Conservation (phyloP, 2,329 filamentous ascomycete genomes). For the Nemania abortiva region DNA sequence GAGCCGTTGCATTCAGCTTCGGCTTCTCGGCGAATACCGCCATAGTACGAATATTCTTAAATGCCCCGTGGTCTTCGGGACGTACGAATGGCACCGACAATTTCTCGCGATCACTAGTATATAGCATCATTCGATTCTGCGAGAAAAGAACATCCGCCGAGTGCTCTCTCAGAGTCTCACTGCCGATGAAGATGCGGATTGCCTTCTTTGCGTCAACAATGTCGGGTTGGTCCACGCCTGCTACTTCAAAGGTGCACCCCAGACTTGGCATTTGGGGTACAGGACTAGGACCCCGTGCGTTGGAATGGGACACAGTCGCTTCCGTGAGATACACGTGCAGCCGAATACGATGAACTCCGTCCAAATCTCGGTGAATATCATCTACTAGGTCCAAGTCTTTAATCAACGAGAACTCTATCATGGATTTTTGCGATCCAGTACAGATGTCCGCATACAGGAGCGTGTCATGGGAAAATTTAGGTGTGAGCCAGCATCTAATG, state of each 20-base stretch:
- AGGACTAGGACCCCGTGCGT: slow-evolving; percentile 77
- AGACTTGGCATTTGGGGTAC: slow-evolving; percentile 85
- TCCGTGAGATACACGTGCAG: slow-evolving; percentile 91
- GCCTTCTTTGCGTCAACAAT: slow-evolving; percentile 65
- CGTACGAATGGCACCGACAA: slow-evolving; percentile 91
- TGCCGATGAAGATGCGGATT: slow-evolving; percentile 90
- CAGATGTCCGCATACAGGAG: slow-evolving; percentile 93
- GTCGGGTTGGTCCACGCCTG: slow-evolving; percentile 66
- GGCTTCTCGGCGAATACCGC: slow-evolving; percentile 66
- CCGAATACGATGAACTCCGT: slow-evolving; percentile 76
- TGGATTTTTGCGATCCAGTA: slow-evolving; percentile 89
- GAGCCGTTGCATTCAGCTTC: slow-evolving; percentile 67
- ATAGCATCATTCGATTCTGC: slow-evolving; percentile 87
- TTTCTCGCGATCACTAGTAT: slow-evolving; percentile 87
- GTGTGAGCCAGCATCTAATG: slow-evolving; percentile 94
- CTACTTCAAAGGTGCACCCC: slow-evolving; percentile 81
- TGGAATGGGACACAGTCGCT: slow-evolving; percentile 82
- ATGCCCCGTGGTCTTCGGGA: slow-evolving; percentile 85
- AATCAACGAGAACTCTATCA: slow-evolving; percentile 80
- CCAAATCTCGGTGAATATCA: slow-evolving; percentile 73
- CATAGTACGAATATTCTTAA: slow-evolving; percentile 79
- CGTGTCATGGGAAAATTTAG: slow-evolving; percentile 88
- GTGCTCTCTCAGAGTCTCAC: slow-evolving; percentile 85
- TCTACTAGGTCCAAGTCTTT: slow-evolving; percentile 78
- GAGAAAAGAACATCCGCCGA: slow-evolving; percentile 94